Evolutionary conservation across 192 early-diverging fungal genomes (phyloP).

Genomic region (Coemansia sp.): DNA sequence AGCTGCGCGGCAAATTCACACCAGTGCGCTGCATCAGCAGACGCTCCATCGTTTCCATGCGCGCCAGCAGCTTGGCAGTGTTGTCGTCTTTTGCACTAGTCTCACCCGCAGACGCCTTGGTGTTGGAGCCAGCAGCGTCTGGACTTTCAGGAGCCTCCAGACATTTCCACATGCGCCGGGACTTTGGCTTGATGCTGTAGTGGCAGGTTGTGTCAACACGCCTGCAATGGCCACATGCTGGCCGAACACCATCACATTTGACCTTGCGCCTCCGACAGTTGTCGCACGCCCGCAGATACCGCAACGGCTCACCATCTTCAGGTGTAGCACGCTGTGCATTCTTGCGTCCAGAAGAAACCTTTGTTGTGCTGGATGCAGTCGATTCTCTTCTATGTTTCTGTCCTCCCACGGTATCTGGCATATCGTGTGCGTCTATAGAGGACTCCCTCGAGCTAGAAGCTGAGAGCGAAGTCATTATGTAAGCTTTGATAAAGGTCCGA

Average conservation of each 20-base stretch:
- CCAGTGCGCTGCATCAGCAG: constrained; percentile 51
- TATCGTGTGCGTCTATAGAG: constrained; percentile 15
- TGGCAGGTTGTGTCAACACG: constrained; percentile 46
- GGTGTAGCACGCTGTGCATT: background rate
- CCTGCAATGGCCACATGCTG: constrained; percentile 45
- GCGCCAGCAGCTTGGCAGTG: constrained; percentile 44
- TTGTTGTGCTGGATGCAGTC: background rate
- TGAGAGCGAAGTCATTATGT: constrained; percentile 4
- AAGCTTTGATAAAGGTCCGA: background rate
- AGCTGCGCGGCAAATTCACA: constrained; percentile 24
- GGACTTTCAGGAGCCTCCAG: constrained; percentile 24
- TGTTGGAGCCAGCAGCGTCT: background rate
- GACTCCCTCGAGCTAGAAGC: constrained; percentile 29
- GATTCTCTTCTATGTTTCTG: background rate
- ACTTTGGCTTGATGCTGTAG: constrained; percentile 56
- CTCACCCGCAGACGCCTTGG: constrained; percentile 2
- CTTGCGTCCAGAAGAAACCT: background rate
- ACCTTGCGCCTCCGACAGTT: constrained; percentile 54
- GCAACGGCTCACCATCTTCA: constrained; percentile 2
- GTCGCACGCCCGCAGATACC: constrained; percentile 53
- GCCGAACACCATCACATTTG: constrained; percentile 51
- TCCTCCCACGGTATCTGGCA: background rate
- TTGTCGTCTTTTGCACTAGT: constrained; percentile 19
- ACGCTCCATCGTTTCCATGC: constrained; percentile 54
- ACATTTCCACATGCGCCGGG: constrained; percentile 54